phyloP scores from a whole-genome alignment of 495 filamentous ascomycete species.

The Hyaloscypha finlandica region DNA sequence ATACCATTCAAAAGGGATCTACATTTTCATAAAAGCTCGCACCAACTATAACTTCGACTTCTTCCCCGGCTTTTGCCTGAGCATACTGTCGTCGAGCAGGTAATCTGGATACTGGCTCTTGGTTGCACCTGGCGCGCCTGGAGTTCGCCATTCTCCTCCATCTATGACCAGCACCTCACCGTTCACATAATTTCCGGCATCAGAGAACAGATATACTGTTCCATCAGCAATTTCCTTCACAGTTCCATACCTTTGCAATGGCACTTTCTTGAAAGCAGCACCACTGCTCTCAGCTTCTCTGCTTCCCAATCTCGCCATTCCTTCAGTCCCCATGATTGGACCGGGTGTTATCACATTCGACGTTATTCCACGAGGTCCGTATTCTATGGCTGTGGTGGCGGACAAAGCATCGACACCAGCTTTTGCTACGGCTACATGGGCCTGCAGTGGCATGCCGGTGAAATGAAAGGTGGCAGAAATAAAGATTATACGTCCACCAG shows the following conservation, averaged over 20 bases:
- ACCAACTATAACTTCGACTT: constrained; percentile 60
- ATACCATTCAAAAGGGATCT: no score
- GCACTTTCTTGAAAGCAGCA: constrained; percentile 44
- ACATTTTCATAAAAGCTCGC: no score
- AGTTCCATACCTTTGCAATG: constrained; percentile 73
- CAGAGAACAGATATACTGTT: constrained; percentile 82
- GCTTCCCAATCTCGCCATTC: constrained; percentile 51
- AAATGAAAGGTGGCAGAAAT: constrained; percentile 90
- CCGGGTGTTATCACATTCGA: constrained; percentile 86
- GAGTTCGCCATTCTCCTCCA: constrained; percentile 52
- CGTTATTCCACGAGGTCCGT: constrained; percentile 85
- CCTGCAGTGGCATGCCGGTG: constrained; percentile 76
- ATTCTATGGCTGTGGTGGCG: constrained; percentile 74
- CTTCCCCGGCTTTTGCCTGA: constrained; percentile 60
- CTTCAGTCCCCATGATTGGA: constrained; percentile 67
- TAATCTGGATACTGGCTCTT: constrained; percentile 60
- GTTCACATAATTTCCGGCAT: constrained; percentile 81
- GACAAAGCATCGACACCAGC: constrained; percentile 85
- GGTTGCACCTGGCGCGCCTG: constrained; percentile 15
- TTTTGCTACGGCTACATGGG: constrained; percentile 87
- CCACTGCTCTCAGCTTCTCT: constrained; percentile 33
- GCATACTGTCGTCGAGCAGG: constrained; percentile 56
- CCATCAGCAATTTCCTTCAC: constrained; percentile 91
- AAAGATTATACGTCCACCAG: constrained; percentile 85
- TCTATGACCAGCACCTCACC: constrained; percentile 79